Evolutionary conservation across 2,329 filamentous ascomycete species (phyloP).

Genomic region (Fusarium buharicum): DNA sequence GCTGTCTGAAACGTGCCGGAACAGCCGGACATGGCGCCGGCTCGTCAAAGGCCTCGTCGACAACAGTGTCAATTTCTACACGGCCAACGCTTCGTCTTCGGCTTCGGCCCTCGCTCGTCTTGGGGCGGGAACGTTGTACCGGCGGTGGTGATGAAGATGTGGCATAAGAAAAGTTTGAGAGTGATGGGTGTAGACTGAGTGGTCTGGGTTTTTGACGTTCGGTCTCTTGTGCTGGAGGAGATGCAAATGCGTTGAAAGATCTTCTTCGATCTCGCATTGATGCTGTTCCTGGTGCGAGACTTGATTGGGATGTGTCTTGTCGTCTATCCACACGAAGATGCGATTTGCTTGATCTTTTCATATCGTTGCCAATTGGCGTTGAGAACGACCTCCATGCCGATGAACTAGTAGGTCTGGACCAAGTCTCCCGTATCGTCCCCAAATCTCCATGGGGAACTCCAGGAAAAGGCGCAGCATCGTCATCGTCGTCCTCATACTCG

Average conservation of each 20-base stretch:
- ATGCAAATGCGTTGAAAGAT: slow-evolving; percentile 41
- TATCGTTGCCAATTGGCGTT: slow-evolving; percentile 10
- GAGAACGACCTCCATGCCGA: slow-evolving; percentile 39
- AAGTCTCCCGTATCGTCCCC: slow-evolving; percentile 12
- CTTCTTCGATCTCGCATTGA: slow-evolving; percentile 30
- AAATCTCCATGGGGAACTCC: slow-evolving; percentile 29
- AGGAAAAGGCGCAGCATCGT: slow-evolving; percentile 34
- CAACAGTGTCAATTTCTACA: slow-evolving; percentile 34
- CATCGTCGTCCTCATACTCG: slow-evolving; percentile 15
- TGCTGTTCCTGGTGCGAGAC: slow-evolving; percentile 2
- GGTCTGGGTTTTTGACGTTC: slow-evolving; percentile 35
- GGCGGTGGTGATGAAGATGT: slow-evolving; percentile 28
- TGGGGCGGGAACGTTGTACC: slow-evolving; percentile 29
- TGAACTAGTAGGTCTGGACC: slow-evolving; percentile 26
- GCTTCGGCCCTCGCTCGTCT: slow-evolving; percentile 31
- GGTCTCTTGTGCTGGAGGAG: slow-evolving; percentile 11
- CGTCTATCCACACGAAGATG: slow-evolving; percentile 18
- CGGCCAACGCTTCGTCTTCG: slow-evolving; percentile 22
- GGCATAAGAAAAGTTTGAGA: slow-evolving; percentile 29
- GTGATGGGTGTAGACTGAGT: slow-evolving; percentile 37
- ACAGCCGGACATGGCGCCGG: slow-evolving; percentile 39
- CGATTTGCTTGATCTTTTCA: slow-evolving; percentile 6
- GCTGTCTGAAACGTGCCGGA: slow-evolving; percentile 22
- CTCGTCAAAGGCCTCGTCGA: slow-evolving; percentile 26
- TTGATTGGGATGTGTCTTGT: slow-evolving; percentile 12